Percentiles rank a stretch among this genome's conserved stretches.
Evolutionary conservation across 768 basidiomycete genomes (phyloP).

Genomic region (Leccinum subtestaceum): DNA sequence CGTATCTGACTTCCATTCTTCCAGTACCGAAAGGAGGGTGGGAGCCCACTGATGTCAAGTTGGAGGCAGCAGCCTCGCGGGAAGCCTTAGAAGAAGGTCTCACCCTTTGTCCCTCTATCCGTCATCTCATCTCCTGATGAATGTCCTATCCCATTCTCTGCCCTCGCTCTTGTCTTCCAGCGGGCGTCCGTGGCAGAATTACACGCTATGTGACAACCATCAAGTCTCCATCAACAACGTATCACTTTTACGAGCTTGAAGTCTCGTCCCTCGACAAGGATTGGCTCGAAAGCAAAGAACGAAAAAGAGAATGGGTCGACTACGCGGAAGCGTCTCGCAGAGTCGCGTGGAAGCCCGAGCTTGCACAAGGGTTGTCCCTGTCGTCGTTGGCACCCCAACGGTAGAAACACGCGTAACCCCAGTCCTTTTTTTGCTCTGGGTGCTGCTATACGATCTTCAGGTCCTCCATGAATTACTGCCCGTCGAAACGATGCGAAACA

Average conservation of each 20-base stretch:
- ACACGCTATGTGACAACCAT: constrained; percentile 84
- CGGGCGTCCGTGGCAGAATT: constrained; percentile 84
- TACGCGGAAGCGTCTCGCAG: constrained; percentile 75
- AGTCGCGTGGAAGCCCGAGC: constrained; percentile 82
- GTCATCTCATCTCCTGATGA: constrained; percentile 72
- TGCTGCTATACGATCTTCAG: constrained; percentile 14
- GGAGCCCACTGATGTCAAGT: constrained; percentile 75
- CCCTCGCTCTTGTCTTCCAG: constrained; percentile 42
- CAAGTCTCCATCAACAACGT: constrained; percentile 72
- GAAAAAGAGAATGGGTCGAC: constrained; percentile 85
- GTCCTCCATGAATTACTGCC: constrained; percentile 9
- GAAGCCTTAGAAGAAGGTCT: constrained; percentile 97
- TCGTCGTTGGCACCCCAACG: constrained; percentile 66
- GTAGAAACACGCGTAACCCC: constrained; percentile 28
- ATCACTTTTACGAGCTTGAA: constrained; percentile 90
- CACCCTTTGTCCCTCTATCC: constrained; percentile 75
- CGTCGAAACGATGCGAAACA: constrained; percentile 11
- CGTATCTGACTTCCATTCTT: constrained; percentile 9
- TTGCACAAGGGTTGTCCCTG: constrained; percentile 69
- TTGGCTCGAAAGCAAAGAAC: constrained; percentile 80
- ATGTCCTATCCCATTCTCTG: constrained; percentile 41
- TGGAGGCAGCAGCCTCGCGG: constrained; percentile 86
- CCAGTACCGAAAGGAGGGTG: constrained; percentile 92
- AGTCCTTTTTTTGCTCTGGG: constrained; percentile 2
- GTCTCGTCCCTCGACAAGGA: constrained; percentile 71